Evolutionary conservation across 306 rosid species (phyloP).

Genomic region (Fragaria iinumae): DNA sequence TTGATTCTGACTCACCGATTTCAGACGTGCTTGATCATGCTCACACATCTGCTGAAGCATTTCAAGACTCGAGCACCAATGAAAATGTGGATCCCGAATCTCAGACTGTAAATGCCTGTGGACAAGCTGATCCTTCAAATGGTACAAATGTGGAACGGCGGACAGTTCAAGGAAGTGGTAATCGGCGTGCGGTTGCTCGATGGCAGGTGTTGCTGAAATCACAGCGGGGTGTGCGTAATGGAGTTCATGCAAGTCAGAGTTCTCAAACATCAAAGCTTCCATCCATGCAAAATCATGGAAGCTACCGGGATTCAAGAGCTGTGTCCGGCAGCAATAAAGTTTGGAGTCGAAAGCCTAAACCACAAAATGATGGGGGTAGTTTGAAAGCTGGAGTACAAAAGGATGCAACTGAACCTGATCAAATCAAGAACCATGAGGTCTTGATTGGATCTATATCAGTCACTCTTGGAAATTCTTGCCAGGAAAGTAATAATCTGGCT

Average conservation of each 20-base stretch:
- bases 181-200: conserved; percentile 29
- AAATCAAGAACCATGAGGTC: conserved; percentile 50
- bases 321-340: conserved; percentile 44
- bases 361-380: conserved; percentile 42
- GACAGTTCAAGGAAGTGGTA: conserved; percentile 34
- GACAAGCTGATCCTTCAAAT: conserved; percentile 19
- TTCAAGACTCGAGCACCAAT: conserved; percentile 34
- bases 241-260: conserved; percentile 38
- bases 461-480: conserved; percentile 45
- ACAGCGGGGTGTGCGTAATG: conserved; percentile 33
- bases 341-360: conserved; percentile 63
- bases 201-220: conserved; percentile 46
- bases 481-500: conserved; percentile 34
- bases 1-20: conserved; percentile 34
- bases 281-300: conserved; percentile 43
- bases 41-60: conserved; percentile 31
- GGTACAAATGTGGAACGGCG: conserved; percentile 47
- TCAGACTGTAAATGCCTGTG: conserved; percentile 30
- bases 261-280: conserved; percentile 48
- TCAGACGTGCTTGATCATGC: conserved; percentile 34
- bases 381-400: conserved; percentile 35
- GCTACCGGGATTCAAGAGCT: conserved; percentile 37
- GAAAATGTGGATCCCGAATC: conserved; percentile 37
- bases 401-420: conserved; percentile 38
- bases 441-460: conserved; percentile 82